Evolutionary conservation across 2,329 filamentous ascomycete genomes (phyloP).

Genomic region (Rhynchosporium secalis): DNA sequence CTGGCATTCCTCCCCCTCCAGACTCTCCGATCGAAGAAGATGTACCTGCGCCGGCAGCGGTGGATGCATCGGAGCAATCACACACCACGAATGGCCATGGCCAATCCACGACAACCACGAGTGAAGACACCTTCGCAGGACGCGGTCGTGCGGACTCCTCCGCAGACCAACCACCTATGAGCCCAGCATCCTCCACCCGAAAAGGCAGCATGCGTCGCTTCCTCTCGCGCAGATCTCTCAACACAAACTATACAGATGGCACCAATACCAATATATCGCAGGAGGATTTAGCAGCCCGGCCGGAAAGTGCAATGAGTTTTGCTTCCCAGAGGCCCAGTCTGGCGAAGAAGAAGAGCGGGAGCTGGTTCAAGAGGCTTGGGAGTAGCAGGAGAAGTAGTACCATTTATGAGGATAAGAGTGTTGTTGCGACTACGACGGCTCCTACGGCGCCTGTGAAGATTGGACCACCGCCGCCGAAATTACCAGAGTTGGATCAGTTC

Average conservation of each 20-base stretch:
- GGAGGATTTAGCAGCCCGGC: conserved; percentile 36
- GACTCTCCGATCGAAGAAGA: conserved; percentile 39
- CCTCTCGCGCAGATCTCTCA: conserved; percentile 41
- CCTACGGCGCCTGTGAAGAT: conserved; percentile 16
- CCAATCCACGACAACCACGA: conserved; percentile 21
- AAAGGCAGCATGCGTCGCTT: conserved; percentile 43
- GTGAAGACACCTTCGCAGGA: conserved; percentile 24
- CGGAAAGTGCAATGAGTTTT: conserved; percentile 37
- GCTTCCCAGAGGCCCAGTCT: conserved; percentile 27
- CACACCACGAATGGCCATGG: conserved; percentile 14
- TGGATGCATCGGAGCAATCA: conserved; percentile 13
- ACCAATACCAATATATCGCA: conserved; percentile 30
- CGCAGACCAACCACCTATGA: conserved; percentile 30
- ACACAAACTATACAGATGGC: conserved; percentile 38
- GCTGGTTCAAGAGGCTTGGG: conserved; percentile 39
- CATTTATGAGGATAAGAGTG: conserved; percentile 34
- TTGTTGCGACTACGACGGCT: neutral
- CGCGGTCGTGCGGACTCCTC: conserved; percentile 27
- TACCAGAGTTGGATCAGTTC: conserved; percentile 40
- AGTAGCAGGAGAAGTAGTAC: conserved; percentile 34
- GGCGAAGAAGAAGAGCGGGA: conserved; percentile 35
- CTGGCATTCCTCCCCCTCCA: conserved; percentile 40
- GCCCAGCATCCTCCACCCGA: conserved; percentile 35
- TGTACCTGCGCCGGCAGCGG: conserved; percentile 25
- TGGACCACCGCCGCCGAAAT: conserved; percentile 39